Evolutionary conservation across 139 green algal species (phyloP), one percentile per base, ranked within the genome.

Genomic region (Pleodorina starrii): DNA sequence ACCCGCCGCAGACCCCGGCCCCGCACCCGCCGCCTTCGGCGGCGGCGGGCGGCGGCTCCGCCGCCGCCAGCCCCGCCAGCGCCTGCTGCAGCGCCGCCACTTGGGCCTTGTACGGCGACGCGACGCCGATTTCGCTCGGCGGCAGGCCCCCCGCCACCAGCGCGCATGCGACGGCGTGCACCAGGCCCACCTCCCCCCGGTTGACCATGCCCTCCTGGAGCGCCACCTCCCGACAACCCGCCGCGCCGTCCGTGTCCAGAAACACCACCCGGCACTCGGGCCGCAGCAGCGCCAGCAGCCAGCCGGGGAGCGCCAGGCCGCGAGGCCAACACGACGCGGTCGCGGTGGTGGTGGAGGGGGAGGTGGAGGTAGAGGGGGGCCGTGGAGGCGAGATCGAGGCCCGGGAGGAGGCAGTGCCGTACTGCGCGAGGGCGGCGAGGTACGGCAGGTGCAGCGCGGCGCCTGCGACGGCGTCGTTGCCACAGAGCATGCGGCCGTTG

Each of bases 81-180:
- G 73, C 59, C 54, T 80, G 44, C 74, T 90, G 59, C 79, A 92
- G 79, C 44, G 92, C 51, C 27, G 89, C 77, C 78, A 98, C 95
- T 91, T 97, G 94, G 5, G 69, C 93, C 14, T 92, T 91, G 92
- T 98, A 99, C 1, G 97, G 96, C 0, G 97, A 99, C 12, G 98
- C 95, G 29, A 98, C 89, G 11, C 92, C 96, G 17, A 99, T 88
- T 21, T 96, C 83, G 0, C 46, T 44, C 16, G 85, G 21, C 0
- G 76, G 21, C 32, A 97, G 72, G 1, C 96, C 96, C 9, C 80
- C 92, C 23, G 51, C 73, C 29, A 95, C 35, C 38, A 98, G 91
- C 5, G 86, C 92, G 0, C 50, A 48, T 42, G 96, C 84, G 35
- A 99, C 42, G 32, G 59, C 77, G 51, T 90, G 42, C 66, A 97